Evolutionary conservation across 768 basidiomycete species (phyloP), one percentile per base, ranked within the genome.

Genomic region (Tubosaeta sp.): DNA sequence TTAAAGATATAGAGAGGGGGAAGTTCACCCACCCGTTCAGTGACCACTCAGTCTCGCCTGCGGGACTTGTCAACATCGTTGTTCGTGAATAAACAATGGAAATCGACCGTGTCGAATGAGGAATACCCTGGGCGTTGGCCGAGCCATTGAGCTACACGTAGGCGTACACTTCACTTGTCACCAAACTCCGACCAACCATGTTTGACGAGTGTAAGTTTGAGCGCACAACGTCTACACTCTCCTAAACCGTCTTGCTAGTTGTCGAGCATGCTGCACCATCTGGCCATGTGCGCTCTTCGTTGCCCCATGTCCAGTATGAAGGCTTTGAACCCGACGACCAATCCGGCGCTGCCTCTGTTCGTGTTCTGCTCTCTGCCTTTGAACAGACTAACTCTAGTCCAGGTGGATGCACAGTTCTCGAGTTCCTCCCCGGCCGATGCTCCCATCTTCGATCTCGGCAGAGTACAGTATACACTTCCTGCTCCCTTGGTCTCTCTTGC

Each of bases 1-100:
- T 61, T 32, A 47, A 35, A 41, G 46, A 33, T 35, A 1, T 5
- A 45, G 29, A 9, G 1, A 4, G 14, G 47, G 44, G 26, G 49
- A 46, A 26, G 50, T 22, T 22, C 22, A 14, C 81, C 67, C 51
- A 85, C 82, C 92, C 93, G 60, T 88, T 93, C 41, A 86, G 62
- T 16, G 90, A 91, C 93, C 94, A 97, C 67, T 95, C 94, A 2
- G 95, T 97, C 74, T 97, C 88, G 31, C 92, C 89, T 91, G 49
- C 11, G 26, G 19, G 17, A 0, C 14, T 34, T 4, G 51, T 66
- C 46, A 54, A 16, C n/a, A 13, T 42, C 19, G 38, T 42, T 17
- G 32, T 12, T 31, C 16, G 43, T 17, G 48, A 37, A 48, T 25
- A 29, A 8, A 19, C 6, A 51, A 6, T 52, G n/a, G 19, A 34